Conservation (phyloP, 768 basidiomycete genomes). For the Leucosporidium yakuticum region DNA sequence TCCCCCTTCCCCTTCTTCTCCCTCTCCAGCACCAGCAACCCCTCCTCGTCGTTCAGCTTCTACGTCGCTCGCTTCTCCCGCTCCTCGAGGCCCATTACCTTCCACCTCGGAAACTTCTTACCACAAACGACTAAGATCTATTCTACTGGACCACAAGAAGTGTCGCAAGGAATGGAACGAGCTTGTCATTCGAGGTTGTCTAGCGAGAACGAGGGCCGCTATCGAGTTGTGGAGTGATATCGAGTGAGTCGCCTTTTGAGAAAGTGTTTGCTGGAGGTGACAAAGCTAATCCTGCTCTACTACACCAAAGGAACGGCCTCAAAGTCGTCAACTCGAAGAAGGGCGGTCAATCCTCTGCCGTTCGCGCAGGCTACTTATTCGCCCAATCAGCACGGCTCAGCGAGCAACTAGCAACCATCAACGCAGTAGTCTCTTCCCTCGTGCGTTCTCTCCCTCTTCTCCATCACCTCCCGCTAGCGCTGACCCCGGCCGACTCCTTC, state of each 20-base stretch:
- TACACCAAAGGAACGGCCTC: slow-evolving; percentile 6
- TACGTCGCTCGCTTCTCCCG: background rate
- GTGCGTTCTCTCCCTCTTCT: background rate
- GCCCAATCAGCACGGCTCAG: slow-evolving; percentile 26
- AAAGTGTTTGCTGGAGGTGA: background rate
- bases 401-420: slow-evolving; percentile 27
- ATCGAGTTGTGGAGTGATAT: slow-evolving; percentile 32
- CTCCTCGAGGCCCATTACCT: slow-evolving; percentile 15
- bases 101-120: slow-evolving; percentile 19
- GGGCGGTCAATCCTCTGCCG: background rate
- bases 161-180: slow-evolving; percentile 23
- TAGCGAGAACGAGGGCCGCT: slow-evolving; percentile 18
- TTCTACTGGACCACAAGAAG: slow-evolving; percentile 29
- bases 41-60: background rate
- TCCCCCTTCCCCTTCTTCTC: background rate
- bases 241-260: slow-evolving; percentile 11
- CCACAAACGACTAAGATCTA: slow-evolving; percentile 20
- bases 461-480: background rate
- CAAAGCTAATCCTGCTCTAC: background rate
- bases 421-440: slow-evolving; percentile 20
- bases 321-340: slow-evolving; percentile 14
- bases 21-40: background rate
- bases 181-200: slow-evolving; percentile 28
- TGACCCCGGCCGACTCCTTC: too few species aligned
- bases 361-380: slow-evolving; percentile 29